These are phyloP conservation scores for Carex cristatella DNA, from an alignment of 176 grass and related monocot species.

Conservation along the genomic window DNA sequence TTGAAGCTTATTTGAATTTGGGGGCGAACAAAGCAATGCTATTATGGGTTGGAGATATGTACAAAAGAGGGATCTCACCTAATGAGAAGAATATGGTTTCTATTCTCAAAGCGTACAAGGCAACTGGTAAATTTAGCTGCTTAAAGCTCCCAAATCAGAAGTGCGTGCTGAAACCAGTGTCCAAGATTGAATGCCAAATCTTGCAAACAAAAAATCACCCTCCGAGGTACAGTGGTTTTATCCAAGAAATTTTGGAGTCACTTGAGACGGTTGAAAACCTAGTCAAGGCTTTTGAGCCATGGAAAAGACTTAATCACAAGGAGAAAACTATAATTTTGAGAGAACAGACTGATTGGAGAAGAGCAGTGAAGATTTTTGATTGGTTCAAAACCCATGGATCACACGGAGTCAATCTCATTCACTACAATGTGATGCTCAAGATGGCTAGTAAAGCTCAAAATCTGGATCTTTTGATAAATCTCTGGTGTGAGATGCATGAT, in stretches of 20 bases:
- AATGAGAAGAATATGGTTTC: conserved; percentile 69
- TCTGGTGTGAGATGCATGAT: conserved; percentile 71
- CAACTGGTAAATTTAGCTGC: conserved; percentile 43
- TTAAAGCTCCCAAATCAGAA: conserved; percentile 8
- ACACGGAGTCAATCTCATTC: conserved; percentile 69
- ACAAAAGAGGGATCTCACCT: conserved; percentile 61
- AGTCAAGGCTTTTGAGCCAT: conserved; percentile 59
- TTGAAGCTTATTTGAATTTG: conserved; percentile 58
- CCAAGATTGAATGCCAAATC: neutral
- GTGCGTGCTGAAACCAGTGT: neutral
- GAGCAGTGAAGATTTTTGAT: conserved; percentile 56
- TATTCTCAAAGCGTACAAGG: conserved; percentile 66
- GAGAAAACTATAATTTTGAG: conserved; percentile 82
- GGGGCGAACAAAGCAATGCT: conserved; percentile 31
- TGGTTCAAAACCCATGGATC: conserved; percentile 44
- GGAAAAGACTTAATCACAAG: conserved; percentile 48
- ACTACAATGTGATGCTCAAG: conserved; percentile 71
- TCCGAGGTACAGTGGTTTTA: conserved; percentile 48
- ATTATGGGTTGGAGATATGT: conserved; percentile 70
- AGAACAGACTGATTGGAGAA: conserved; percentile 78
- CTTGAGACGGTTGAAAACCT: conserved; percentile 40
- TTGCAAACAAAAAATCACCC: neutral
- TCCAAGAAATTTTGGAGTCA: conserved; percentile 59
- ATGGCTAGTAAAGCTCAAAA: conserved; percentile 39
- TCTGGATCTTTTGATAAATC: conserved; percentile 46